These are phyloP conservation scores for Metschnikowia picachoensis DNA, from an alignment of 805 yeast species.

Conservation along the genomic window DNA sequence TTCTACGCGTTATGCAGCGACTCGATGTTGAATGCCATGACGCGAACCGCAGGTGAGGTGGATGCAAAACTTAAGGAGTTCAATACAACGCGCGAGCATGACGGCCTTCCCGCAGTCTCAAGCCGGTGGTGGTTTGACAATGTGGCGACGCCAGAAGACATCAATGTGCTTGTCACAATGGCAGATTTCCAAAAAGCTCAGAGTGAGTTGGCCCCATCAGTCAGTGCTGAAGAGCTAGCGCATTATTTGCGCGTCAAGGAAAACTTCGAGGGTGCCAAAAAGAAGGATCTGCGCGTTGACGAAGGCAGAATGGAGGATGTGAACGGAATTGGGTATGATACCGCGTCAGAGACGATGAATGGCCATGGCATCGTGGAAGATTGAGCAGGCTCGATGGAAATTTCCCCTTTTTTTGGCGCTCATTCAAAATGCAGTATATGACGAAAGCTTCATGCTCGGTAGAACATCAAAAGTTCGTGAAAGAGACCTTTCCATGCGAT, in stretches of 20 bases:
- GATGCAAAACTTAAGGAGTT: constrained; percentile 58
- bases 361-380: not conserved
- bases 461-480: too few species aligned
- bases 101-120: constrained; percentile 45
- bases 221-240: constrained; percentile 77
- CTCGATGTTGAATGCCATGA: constrained; percentile 95
- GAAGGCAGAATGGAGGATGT: not conserved
- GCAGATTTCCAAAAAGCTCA: constrained; percentile 79
- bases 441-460: too few species aligned
- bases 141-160: constrained; percentile 63
- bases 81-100: constrained; percentile 35
- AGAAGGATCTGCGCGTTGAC: constrained; percentile 20
- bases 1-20: constrained; percentile 95
- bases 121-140: constrained; percentile 91
- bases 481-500: too few species aligned
- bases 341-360: not conserved
- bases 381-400: too few species aligned
- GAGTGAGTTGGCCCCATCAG: constrained; percentile 72
- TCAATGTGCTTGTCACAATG: constrained; percentile 60
- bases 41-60: constrained; percentile 73
- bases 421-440: too few species aligned
- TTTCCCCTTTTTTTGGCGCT: too few species aligned
- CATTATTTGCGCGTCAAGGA: constrained; percentile 79
- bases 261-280: constrained; percentile 72
- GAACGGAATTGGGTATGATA: not conserved